Evolutionary conservation across 2,329 filamentous ascomycete species (phyloP).

Genomic region (Xylaria digitata): DNA sequence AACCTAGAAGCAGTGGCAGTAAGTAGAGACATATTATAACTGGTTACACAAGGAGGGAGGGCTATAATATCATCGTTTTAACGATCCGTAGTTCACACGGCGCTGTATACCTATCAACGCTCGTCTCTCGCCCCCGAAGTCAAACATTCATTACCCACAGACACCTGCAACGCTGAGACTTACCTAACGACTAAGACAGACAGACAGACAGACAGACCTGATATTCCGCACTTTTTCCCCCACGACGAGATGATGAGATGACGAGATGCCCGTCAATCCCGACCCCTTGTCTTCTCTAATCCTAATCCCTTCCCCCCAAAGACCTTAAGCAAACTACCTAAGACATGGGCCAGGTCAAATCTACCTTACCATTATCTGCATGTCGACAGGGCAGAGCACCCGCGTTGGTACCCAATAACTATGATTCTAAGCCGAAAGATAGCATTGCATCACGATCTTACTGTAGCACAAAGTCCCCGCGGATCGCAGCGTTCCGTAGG

Average conservation of each 20-base stretch:
- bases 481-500: constrained; percentile 22
- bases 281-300: constrained; percentile 1
- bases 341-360: constrained; percentile 29
- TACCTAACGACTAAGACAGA: background rate
- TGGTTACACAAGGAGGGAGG: background rate
- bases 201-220: background rate
- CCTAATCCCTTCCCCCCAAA: background rate
- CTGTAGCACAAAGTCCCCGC: constrained; percentile 5
- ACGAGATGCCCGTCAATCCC: background rate
- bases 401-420: constrained; percentile 36
- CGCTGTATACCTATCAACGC: background rate
- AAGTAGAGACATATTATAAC: background rate
- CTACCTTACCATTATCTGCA: constrained; percentile 41
- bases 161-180: background rate
- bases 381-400: constrained; percentile 35
- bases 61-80: background rate
- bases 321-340: constrained; percentile 5
- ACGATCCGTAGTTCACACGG: background rate
- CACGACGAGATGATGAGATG: background rate
- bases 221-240: background rate
- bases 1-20: background rate
- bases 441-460: constrained; percentile 20
- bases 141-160: background rate
- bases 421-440: constrained; percentile 6
- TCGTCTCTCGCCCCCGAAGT: background rate